These are phyloP conservation scores for Oryza australiensis DNA, from an alignment of 176 grass and related monocot species.

Conservation along the genomic window DNA sequence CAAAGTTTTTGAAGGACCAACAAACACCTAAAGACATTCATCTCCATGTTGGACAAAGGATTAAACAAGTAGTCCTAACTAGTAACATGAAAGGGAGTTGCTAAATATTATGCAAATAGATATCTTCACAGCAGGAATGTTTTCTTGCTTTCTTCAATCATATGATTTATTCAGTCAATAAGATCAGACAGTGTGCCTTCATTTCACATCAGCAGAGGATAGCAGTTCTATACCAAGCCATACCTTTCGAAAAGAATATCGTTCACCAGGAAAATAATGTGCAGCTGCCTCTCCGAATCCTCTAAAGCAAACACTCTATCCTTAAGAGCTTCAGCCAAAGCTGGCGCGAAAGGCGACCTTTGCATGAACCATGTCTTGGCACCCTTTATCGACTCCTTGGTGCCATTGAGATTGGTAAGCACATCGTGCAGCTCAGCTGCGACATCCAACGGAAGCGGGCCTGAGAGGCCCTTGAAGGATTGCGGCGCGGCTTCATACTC, in stretches of 20 bases:
- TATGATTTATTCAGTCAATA: not conserved
- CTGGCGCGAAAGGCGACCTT: constrained; percentile 64
- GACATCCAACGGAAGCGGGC: constrained; percentile 75
- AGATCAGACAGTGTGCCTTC: not conserved
- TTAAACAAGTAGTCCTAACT: not conserved
- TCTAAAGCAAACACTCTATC: constrained; percentile 78
- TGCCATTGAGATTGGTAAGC: constrained; percentile 77
- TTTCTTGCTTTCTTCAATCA: not conserved
- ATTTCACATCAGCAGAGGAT: not conserved
- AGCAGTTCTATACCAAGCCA: not conserved
- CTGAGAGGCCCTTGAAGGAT: constrained; percentile 70
- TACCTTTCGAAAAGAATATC: constrained; percentile 99
- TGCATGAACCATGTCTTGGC: constrained; percentile 96
- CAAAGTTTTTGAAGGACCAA: not conserved
- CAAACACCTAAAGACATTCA: not conserved
- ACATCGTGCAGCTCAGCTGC: constrained; percentile 77
- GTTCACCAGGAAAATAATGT: constrained; percentile 93
- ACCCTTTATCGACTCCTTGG: constrained; percentile 95
- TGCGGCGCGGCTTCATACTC: constrained; percentile 58
- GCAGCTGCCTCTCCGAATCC: constrained; percentile 89
- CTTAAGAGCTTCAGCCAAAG: constrained; percentile 80
- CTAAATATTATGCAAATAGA: not conserved
- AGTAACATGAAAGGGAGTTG: not conserved
- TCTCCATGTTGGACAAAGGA: not conserved
- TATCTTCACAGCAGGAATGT: not conserved